phyloP scores from a whole-genome alignment of 164 flowering plant genomes.

The Piper longum region DNA sequence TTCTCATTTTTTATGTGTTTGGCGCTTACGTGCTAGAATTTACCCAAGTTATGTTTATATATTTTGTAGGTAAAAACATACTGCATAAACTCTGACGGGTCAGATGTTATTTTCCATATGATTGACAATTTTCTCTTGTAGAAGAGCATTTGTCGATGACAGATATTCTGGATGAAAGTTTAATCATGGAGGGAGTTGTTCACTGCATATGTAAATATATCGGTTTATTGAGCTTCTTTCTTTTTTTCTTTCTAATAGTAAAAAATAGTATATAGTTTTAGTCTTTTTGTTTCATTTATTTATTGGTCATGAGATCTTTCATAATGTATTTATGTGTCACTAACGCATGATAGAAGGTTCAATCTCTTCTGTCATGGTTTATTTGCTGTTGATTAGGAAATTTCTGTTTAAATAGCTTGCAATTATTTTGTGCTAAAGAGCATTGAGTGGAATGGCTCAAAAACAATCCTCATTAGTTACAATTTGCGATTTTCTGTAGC shows the following conservation, averaged over 20 bases:
- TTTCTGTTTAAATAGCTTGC: too few relatives aligned
- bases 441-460: too few relatives aligned
- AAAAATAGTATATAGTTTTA: background rate
- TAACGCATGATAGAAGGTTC: too few relatives aligned
- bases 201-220: background rate
- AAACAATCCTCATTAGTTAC: too few relatives aligned
- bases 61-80: slow-evolving; percentile 37
- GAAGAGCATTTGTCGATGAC: background rate
- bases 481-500: too few relatives aligned
- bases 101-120: slow-evolving; percentile 68
- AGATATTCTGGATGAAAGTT: background rate
- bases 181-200: background rate
- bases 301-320: background rate
- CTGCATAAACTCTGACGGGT: slow-evolving; percentile 53
- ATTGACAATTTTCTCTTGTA: slow-evolving; percentile 39
- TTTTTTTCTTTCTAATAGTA: too few relatives aligned
- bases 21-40: background rate
- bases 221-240: background rate
- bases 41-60: background rate
- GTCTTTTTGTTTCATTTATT: background rate
- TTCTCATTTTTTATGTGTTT: too few relatives aligned
- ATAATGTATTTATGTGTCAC: background rate
- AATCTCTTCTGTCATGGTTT: too few relatives aligned
- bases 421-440: too few relatives aligned
- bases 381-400: too few relatives aligned